Evolutionary conservation across 192 early-diverging fungal species (phyloP).

Genomic region (Backusella psychrophila): DNA sequence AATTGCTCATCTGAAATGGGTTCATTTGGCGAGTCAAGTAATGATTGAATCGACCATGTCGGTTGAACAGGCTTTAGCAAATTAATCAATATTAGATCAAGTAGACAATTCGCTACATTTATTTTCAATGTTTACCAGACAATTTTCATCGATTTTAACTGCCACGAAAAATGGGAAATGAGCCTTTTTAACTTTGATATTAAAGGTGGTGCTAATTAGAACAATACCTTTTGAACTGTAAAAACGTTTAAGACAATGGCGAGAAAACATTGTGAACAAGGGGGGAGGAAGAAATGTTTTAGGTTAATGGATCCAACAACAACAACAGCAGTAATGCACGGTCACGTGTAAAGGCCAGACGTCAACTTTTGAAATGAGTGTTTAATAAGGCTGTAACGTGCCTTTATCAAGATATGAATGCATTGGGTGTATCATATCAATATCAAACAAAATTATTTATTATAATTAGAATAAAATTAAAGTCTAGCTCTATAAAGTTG

Average conservation of each 20-base stretch:
- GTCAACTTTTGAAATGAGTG: too few species aligned
- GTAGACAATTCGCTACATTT: not conserved
- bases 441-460: not conserved
- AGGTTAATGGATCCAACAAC: not conserved
- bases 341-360: not conserved
- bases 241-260: not conserved
- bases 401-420: not conserved
- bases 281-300: not conserved
- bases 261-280: not conserved
- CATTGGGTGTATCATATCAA: not conserved
- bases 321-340: not conserved
- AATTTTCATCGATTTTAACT: not conserved
- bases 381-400: not conserved
- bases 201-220: too few species aligned
- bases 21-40: constrained; percentile 3
- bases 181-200: too few species aligned
- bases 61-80: constrained; percentile 16
- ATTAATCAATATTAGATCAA: not conserved
- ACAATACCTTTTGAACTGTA: not conserved
- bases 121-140: not conserved
- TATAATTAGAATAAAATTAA: not conserved
- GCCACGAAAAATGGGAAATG: not conserved
- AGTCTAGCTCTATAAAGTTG: constrained; percentile 23
- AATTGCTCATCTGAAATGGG: constrained; percentile 25
- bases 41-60: constrained; percentile 34